A percentile compares a stretch with the other conserved stretches of the same genome.
Evolutionary conservation across 768 basidiomycete genomes (phyloP).

Genomic region (Suillus discolor): DNA sequence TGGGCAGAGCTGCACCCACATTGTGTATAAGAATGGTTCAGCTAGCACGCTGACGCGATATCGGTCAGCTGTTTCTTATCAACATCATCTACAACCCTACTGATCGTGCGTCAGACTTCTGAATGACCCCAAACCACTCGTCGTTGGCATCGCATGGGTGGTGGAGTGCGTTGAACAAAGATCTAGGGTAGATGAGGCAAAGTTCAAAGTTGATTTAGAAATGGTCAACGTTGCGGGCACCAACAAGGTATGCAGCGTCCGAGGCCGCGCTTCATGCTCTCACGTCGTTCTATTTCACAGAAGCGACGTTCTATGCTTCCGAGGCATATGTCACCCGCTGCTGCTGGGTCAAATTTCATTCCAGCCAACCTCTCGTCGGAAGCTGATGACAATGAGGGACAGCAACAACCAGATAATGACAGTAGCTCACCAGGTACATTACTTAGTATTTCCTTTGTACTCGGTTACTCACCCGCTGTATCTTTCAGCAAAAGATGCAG

Average conservation of each 20-base stretch:
- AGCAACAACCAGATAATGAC: constrained; percentile 35
- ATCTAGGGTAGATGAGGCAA: constrained; percentile 61
- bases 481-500: constrained; percentile 27
- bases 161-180: constrained; percentile 81
- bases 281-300: constrained; percentile 36
- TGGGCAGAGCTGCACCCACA: constrained; percentile 76
- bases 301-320: constrained; percentile 78
- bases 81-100: neutral
- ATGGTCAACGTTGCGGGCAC: constrained; percentile 56
- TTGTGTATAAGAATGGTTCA: constrained; percentile 83
- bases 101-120: constrained; percentile 45
- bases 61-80: constrained; percentile 44
- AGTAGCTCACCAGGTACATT: constrained; percentile 27
- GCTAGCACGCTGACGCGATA: constrained; percentile 75
- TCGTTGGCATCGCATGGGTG: constrained; percentile 89
- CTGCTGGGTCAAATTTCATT: constrained; percentile 11
- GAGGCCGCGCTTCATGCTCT: neutral
- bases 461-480: constrained; percentile 14
- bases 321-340: constrained; percentile 48
- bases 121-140: constrained; percentile 66
- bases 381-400: constrained; percentile 17
- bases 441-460: neutral
- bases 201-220: constrained; percentile 67
- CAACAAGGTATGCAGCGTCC: constrained; percentile 53
- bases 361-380: constrained; percentile 16